phyloP scores from a whole-genome alignment of 805 yeast genomes.

The Maudiozyma turicensis region DNA sequence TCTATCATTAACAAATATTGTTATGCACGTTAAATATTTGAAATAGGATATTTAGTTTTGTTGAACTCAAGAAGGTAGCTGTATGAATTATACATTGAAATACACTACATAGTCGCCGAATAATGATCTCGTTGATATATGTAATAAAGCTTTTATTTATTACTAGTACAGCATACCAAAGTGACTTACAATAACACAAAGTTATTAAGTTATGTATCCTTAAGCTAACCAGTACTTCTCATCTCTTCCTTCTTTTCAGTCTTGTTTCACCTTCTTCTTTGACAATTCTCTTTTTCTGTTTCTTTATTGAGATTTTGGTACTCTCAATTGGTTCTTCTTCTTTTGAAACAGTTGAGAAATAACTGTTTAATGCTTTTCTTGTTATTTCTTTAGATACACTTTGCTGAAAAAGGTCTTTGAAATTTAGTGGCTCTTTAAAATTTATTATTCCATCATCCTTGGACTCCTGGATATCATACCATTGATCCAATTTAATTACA shows the following conservation, averaged over 20 bases:
- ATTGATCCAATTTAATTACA: neutral
- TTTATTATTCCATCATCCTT: neutral
- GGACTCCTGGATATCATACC: neutral
- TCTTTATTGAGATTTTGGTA: neutral
- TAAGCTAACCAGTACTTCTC: neutral
- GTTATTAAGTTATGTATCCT: neutral
- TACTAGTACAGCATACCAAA: neutral
- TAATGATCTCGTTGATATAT: neutral
- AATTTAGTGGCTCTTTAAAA: slow-evolving; percentile 1
- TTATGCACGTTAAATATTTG: too few relatives aligned
- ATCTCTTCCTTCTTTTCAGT: slow-evolving; percentile 1
- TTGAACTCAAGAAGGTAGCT: too few relatives aligned
- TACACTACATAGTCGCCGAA: neutral
- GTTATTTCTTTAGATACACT: neutral
- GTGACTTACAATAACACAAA: neutral
- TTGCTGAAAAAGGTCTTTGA: neutral
- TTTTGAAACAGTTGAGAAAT: neutral
- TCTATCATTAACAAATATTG: too few relatives aligned
- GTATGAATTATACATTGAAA: neutral
- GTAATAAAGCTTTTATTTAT: neutral
- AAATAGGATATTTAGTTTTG: too few relatives aligned
- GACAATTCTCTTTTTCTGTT: neutral
- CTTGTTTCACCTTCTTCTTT: slow-evolving; percentile 3
- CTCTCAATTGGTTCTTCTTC: neutral
- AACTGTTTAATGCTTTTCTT: neutral